phyloP scores from a whole-genome alignment of 805 yeast species.

The Candida corydali region DNA sequence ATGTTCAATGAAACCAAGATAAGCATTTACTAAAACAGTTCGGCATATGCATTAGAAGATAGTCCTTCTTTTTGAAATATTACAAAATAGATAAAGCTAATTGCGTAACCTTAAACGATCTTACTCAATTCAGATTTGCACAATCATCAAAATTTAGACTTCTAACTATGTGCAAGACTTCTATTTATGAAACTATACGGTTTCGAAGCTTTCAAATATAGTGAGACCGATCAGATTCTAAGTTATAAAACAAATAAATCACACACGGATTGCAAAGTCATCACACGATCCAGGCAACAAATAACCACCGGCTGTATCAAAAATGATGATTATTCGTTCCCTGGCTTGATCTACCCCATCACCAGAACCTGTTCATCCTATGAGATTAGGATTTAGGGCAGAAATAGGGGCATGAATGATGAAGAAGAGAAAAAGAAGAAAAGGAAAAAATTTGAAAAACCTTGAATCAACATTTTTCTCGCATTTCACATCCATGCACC shows the following conservation, averaged over 20 bases:
- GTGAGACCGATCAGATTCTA: slow-evolving; percentile 15
- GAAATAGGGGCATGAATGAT: slow-evolving; percentile 49
- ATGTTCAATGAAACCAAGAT: too few relatives aligned
- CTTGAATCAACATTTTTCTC: too few relatives aligned
- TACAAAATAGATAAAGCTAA: too few relatives aligned
- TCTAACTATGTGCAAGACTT: too few relatives aligned
- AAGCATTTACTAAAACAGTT: too few relatives aligned
- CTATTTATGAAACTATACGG: too few relatives aligned
- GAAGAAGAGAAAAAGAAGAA: slow-evolving; percentile 2
- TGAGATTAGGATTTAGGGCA: slow-evolving; percentile 49
- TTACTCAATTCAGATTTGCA: too few relatives aligned
- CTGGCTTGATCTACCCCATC: slow-evolving; percentile 61
- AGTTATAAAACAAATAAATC: slow-evolving; percentile 7
- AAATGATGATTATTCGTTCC: slow-evolving; percentile 24
- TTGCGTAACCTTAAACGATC: too few relatives aligned
- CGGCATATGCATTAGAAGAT: too few relatives aligned
- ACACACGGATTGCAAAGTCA: slow-evolving; percentile 13
- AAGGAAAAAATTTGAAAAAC: slow-evolving; percentile 1
- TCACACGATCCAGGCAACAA: slow-evolving; percentile 48
- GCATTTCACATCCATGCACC: slow-evolving; percentile 1
- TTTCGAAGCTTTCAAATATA: slow-evolving; percentile 11
- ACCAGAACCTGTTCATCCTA: slow-evolving; percentile 55
- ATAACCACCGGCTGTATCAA: slow-evolving; percentile 47
- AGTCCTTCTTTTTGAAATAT: too few relatives aligned
- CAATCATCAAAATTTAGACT: too few relatives aligned